Evolutionary conservation across 768 basidiomycete genomes (phyloP), one percentile per base, ranked within the genome.

Genomic region (Rhodotorula diobovata): DNA sequence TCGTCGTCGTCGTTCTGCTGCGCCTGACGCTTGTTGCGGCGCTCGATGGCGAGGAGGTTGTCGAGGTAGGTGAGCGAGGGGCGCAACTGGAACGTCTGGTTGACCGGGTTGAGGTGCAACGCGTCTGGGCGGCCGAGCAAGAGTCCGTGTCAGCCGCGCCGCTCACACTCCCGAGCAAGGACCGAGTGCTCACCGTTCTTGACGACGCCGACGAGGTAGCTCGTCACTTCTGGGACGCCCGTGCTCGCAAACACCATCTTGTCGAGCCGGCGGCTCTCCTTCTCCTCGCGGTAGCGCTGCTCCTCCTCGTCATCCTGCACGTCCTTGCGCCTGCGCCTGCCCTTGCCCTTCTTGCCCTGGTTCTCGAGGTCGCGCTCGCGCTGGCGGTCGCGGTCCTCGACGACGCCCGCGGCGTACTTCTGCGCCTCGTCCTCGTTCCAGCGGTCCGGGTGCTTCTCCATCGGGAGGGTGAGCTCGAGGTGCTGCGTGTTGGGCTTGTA

Each of bases 11-110:
- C 72, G 23, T 67, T 53, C 20, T 66, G 46, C 10, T 73, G 63
- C 10, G 71, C 68, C 28, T 59, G 67, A 37, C 75, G 71, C 61
- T 72, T 72, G 18, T 63, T 62, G 16, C 67, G 67, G 10, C 72
- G 66, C 23, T 71, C 75, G 48, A 70, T 32, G n/a, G 73, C 70
- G 59, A 76, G 73, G 28, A 79, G 60, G 34, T 76, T 68, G 70
- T 79, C 79, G 63, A 80, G 76, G 73, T 80, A 80, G 58, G 72
- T 70, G 25, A 80, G 75, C 20, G 71, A 70, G 0, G 79, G 78
- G 51, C 79, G 77, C 45, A 80, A 74, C 66, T 80, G 79, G 64
- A 77, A 70, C 23, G 78, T 78, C 21, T 74, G 76, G 20, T 74
- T 73, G 53, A 80, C 56, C 14, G 79, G 79, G 51, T 76, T 77